Evolutionary conservation across 345 rosid species (phyloP), one percentile per base, ranked within the genome.

Genomic region (Nephelium lappaceum): DNA sequence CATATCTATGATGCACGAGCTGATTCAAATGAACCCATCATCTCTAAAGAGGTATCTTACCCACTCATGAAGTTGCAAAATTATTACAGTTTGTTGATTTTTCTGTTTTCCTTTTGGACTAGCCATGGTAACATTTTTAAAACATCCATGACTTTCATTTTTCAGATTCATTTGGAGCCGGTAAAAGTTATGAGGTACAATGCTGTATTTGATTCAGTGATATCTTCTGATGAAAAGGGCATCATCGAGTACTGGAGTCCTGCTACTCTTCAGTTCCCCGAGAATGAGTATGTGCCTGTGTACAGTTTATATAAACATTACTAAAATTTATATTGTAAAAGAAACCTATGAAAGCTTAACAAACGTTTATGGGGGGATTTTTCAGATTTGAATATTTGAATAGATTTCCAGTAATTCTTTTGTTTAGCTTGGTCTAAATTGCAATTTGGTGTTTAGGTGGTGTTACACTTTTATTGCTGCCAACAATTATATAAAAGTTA

Each of bases 161-260:
- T 84, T 6, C 82, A 94, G 98, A 79, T 91, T 57, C 93, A 89
- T 79, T 15, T 89, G 82, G 88, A 80, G 21, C 92, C 97, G 4
- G 74, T 90, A 72, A 92, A 82, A 80, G 87, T 92, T 81, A 91
- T 94, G 97, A 90, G 88, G 83, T 94, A 88, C 86, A 94, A 91
- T 79, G 89, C 94, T 65, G 88, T 82, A 41, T 87, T 84, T 69
- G 92, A 96, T 84, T 79, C 90, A 14, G 93, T 96, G 80, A 86
- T 94, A 78, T 94, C 97, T 86, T 97, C 92, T 66, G 98, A 96
- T 78, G 78, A 80, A 21, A 93, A 86, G 81, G 99, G 98, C 82
- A 84, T 96, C 71, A 90, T 96, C 27, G 99, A 96, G 86, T 94
- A 96, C 80, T 96, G 98, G 98, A 88, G 81, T 69, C 91, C 98